Conservation (phyloP, 768 basidiomycete species). For the Myochromella boudieri region DNA sequence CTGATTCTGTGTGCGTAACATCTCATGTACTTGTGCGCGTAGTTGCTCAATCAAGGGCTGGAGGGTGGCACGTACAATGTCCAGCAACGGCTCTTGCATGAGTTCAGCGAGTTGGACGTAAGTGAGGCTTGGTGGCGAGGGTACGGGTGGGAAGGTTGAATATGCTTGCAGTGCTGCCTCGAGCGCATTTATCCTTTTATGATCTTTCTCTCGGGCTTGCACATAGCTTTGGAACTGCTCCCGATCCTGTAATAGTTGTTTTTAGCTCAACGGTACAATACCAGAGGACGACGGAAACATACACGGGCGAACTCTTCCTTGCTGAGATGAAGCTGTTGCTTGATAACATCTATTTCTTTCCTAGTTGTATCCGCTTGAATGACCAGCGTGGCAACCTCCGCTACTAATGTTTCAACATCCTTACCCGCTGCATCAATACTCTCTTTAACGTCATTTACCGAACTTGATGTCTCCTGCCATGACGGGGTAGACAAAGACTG, state of each 20-base stretch:
- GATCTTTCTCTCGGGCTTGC: slow-evolving; percentile 15
- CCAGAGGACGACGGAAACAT: not conserved
- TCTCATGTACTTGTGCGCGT: slow-evolving; percentile 20
- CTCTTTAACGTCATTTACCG: slow-evolving; percentile 6
- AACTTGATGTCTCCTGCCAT: not conserved
- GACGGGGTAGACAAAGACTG: not conserved
- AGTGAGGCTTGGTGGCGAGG: slow-evolving; percentile 17
- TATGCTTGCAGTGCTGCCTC: slow-evolving; percentile 22
- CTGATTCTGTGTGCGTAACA: slow-evolving; percentile 20
- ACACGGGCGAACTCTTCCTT: slow-evolving; percentile 14
- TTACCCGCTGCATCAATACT: slow-evolving; percentile 20
- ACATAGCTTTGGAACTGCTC: slow-evolving; percentile 17
- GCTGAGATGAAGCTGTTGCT: slow-evolving; percentile 4
- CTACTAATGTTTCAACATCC: slow-evolving; percentile 19
- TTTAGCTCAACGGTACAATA: not conserved
- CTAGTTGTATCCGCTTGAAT: slow-evolving; percentile 10
- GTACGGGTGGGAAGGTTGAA: slow-evolving; percentile 14
- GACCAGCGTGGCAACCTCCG: slow-evolving; percentile 19
- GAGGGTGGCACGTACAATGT: slow-evolving; percentile 21
- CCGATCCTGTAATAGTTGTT: slow-evolving; percentile 17
- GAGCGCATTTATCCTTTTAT: slow-evolving; percentile 23
- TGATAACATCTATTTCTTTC: slow-evolving; percentile 4
- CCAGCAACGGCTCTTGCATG: slow-evolving; percentile 24
- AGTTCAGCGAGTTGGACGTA: slow-evolving; percentile 22
- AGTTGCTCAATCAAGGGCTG: slow-evolving; percentile 23